phyloP scores from a whole-genome alignment of 768 basidiomycete genomes.

The Kwoniella botswanensis region DNA sequence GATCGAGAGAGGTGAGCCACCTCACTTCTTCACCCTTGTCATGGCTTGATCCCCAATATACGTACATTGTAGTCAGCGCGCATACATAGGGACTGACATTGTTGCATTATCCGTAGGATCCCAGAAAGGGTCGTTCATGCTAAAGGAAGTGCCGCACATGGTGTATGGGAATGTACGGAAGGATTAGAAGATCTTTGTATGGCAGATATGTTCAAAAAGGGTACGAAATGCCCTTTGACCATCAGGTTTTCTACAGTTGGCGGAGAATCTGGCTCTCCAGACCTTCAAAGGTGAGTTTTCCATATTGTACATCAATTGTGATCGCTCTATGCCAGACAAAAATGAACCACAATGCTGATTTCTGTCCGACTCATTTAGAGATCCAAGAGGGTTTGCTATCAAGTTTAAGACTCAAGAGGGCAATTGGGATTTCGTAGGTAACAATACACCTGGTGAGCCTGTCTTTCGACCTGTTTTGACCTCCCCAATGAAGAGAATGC shows the following conservation, averaged over 20 bases:
- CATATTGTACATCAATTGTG: too few species aligned
- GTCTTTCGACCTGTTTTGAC: neutral
- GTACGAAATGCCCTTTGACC: conserved; percentile 54
- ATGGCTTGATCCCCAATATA: neutral
- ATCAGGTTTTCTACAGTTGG: conserved; percentile 61
- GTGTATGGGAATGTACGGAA: conserved; percentile 59
- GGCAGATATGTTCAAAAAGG: conserved; percentile 59
- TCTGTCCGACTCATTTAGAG: conserved; percentile 29
- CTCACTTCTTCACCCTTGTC: neutral
- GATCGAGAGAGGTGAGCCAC: conserved; percentile 52
- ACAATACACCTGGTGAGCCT: conserved; percentile 45
- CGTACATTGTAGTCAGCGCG: neutral
- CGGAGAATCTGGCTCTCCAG: conserved; percentile 61
- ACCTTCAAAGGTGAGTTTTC: conserved; percentile 57
- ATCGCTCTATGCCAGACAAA: too few species aligned
- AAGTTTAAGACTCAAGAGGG: conserved; percentile 62
- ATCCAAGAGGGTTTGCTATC: conserved; percentile 61
- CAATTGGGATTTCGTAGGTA: conserved; percentile 60
- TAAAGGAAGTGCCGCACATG: conserved; percentile 72
- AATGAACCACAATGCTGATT: neutral
- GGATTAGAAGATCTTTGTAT: conserved; percentile 58
- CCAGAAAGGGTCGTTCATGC: conserved; percentile 60
- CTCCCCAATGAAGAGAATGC: neutral
- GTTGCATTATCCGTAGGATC: conserved; percentile 28
- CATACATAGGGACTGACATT: neutral